Conservation (phyloP, 805 yeast species). For the Lipomyces yamadae region DNA sequence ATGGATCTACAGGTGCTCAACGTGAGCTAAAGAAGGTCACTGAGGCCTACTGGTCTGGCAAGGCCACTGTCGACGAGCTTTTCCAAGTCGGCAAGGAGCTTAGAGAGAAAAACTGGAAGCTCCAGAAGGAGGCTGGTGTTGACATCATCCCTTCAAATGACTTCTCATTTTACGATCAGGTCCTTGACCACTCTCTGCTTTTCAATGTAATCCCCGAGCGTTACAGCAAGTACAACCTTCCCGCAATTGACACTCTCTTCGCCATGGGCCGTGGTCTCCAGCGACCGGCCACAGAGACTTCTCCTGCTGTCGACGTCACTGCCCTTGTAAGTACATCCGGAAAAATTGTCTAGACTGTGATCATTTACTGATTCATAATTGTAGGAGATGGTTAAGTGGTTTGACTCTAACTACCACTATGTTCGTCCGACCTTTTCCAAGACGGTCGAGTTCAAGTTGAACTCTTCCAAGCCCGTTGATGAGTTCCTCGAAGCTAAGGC, state of each 20-base stretch:
- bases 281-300: constrained; percentile 86
- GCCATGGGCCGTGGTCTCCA: constrained; percentile 99
- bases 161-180: constrained; percentile 97
- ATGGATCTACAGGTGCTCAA: constrained; percentile 71
- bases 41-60: constrained; percentile 98
- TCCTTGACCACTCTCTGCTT: constrained; percentile 85
- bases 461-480: constrained; percentile 94
- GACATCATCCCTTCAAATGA: constrained; percentile 97
- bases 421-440: constrained; percentile 99
- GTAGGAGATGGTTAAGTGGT: constrained; percentile 98
- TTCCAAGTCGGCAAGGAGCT: constrained; percentile 91
- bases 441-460: constrained; percentile 93
- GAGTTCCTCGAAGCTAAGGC: constrained; percentile 98
- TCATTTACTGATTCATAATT: constrained; percentile 1
- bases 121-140: constrained; percentile 96
- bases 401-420: constrained; percentile 99
- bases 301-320: constrained; percentile 94
- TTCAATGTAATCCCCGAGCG: constrained; percentile 97
- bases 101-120: constrained; percentile 96
- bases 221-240: constrained; percentile 88
- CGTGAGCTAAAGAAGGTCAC: constrained; percentile 99
- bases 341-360: not conserved
- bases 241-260: constrained; percentile 88
- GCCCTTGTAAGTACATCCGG: constrained; percentile 60
- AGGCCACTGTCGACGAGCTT: constrained; percentile 83